Percentiles rank a stretch among this genome's conserved stretches.
phyloP scores from a whole-genome alignment of 129 eudicot species.

The Tagetes patula region DNA sequence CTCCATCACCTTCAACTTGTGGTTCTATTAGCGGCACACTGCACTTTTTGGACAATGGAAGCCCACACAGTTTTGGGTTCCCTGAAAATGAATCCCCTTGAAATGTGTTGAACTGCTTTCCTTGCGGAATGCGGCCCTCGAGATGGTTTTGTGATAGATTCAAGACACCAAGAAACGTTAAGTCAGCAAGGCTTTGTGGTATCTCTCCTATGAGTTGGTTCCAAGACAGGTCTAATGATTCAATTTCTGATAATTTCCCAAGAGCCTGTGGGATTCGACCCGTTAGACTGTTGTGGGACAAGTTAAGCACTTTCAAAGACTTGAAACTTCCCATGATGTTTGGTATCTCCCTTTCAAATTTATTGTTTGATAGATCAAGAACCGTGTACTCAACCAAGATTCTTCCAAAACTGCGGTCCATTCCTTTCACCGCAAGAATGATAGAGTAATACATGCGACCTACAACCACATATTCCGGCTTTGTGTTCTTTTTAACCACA shows the following conservation, averaged over 20 bases:
- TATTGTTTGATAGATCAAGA: conserved; percentile 20
- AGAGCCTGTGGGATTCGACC: conserved; percentile 39
- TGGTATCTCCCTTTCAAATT: conserved; percentile 28
- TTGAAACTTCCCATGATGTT: conserved; percentile 23
- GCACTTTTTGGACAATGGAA: conserved; percentile 16
- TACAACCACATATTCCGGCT: not conserved
- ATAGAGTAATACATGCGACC: not conserved
- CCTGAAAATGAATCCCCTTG: conserved; percentile 18
- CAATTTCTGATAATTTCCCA: conserved; percentile 35
- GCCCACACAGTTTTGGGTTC: conserved; percentile 17
- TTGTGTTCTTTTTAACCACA: not conserved
- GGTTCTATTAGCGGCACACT: not conserved
- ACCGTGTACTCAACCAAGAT: conserved; percentile 11
- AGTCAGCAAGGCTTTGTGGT: conserved; percentile 17
- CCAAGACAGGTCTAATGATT: conserved; percentile 40
- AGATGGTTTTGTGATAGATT: conserved; percentile 41
- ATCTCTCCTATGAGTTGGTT: conserved; percentile 40
- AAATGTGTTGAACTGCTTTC: conserved; percentile 28
- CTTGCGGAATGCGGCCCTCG: conserved; percentile 26
- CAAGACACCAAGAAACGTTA: conserved; percentile 28
- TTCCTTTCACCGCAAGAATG: conserved; percentile 16
- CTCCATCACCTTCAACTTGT: conserved; percentile 13
- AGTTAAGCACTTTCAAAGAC: conserved; percentile 22
- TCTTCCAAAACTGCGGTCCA: not conserved
- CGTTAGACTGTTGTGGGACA: conserved; percentile 37